These are phyloP conservation scores for Paramecium octaurelia DNA, from an alignment of 73 alveolate genomes.

Conservation along the genomic window DNA sequence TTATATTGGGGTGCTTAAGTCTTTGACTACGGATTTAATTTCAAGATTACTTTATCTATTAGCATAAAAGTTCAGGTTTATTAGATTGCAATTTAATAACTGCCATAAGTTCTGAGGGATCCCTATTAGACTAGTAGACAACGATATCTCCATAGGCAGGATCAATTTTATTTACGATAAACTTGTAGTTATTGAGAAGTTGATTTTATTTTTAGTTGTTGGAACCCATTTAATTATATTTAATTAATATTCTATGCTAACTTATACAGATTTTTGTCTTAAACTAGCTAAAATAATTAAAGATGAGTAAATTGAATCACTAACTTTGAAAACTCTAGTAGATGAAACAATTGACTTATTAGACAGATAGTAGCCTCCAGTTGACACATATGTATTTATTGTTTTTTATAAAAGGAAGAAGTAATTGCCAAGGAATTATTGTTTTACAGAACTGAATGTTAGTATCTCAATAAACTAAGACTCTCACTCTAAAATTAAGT, in stretches of 20 bases:
- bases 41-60: neutral
- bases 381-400: neutral
- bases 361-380: neutral
- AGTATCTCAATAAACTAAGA: conserved; percentile 18
- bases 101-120: neutral
- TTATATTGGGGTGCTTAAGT: neutral
- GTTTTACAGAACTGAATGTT: neutral
- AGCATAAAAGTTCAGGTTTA: neutral
- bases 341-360: neutral
- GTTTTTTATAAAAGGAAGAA: neutral
- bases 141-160: neutral
- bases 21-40: neutral
- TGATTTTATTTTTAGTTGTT: neutral
- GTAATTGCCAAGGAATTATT: neutral
- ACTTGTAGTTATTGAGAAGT: neutral
- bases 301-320: neutral
- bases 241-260: neutral
- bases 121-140: neutral
- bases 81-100: neutral
- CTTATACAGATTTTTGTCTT: conserved; percentile 18
- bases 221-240: neutral
- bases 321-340: neutral
- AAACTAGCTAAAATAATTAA: neutral
- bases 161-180: neutral
- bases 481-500: neutral